A percentile compares a stretch with the other conserved stretches of the same genome.
These are phyloP conservation scores for Byssoonygena ceratinophila DNA, from an alignment of 2,329 filamentous ascomycete genomes.

Conservation along the genomic window DNA sequence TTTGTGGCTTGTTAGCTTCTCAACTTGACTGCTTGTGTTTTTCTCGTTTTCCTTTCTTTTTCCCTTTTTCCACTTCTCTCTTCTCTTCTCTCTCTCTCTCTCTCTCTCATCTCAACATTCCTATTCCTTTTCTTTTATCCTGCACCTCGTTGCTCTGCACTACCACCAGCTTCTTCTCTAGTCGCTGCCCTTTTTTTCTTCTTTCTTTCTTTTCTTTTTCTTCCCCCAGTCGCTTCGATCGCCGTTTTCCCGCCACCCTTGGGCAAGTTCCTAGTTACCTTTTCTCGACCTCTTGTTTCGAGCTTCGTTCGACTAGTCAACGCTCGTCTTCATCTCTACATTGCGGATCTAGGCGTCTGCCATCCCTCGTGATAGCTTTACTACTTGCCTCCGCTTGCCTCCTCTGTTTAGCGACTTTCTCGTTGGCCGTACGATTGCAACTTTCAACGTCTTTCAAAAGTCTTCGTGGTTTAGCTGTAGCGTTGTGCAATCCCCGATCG, in stretches of 20 bases:
- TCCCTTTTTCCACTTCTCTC: conserved; percentile 18
- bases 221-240: not conserved
- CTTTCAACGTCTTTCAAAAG: not conserved
- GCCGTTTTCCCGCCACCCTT: not conserved
- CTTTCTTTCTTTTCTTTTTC: not conserved
- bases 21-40: conserved; percentile 14
- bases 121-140: conserved; percentile 10
- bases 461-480: conserved; percentile 9
- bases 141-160: not conserved
- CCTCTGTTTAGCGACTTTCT: conserved; percentile 1
- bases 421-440: conserved; percentile 1
- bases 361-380: conserved; percentile 7
- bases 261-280: conserved; percentile 14
- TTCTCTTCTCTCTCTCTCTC: conserved; percentile 19
- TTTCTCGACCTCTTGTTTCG: not conserved
- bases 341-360: not conserved
- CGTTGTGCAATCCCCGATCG: conserved; percentile 2
- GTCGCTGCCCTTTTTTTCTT: too few species aligned
- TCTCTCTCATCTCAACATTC: conserved; percentile 17
- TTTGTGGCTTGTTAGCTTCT: conserved; percentile 12
- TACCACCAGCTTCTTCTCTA: not conserved
- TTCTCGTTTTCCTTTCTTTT: conserved; percentile 18
- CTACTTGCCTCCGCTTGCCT: conserved; percentile 5
- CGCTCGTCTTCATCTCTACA: not conserved
- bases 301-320: conserved; percentile 5